Evolutionary conservation across 495 filamentous ascomycete genomes (phyloP), one percentile per base, ranked within the genome.

Genomic region (Barbatosphaeria neglecta): DNA sequence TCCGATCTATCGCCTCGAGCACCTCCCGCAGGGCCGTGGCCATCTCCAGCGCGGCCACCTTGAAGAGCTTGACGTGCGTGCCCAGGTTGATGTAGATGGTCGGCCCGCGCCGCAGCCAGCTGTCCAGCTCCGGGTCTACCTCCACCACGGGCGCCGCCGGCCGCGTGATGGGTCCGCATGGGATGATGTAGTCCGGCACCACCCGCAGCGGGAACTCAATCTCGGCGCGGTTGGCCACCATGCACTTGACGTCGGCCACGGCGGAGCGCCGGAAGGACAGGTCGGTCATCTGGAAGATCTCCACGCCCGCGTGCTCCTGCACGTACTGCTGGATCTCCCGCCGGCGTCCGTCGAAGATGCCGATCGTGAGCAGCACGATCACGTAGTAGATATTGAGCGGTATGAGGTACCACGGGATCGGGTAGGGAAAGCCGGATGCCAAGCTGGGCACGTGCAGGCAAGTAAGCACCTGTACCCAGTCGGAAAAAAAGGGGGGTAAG

Each of bases 151-250:
- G 49, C 5, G 52, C 45, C 9, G 58, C 53, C 1, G 64, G 57
- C 0, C 72, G 63, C 4, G 76, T 50, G 33, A 79, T 77, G 0
- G 74, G 73, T 0, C 75, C 75, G 43, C 72, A 75, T 19, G 65
- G 58, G 7, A 72, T 46, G 31, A 77, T 65, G 39, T 75, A 69
- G 0, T 51, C 37, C 0, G 72, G 72, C 1, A 58, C 44, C 6
- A 69, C 48, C 1, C 56, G 25, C 7, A 66, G 46, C 1, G 59
- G 63, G 24, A 59, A 58, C 15, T 64, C 61, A 13, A 64, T 33
- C 42, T 63, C 54, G 0, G 52, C 46, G 0, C 47, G 48, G 33
- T 53, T 58, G 39, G 56, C 57, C 4, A 64, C 59, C 1, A 59
- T 58, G 42, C 57, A 48, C 52, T 38, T 47, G 16, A 45, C 22